phyloP scores from a whole-genome alignment of 495 filamentous ascomycete species.

The Apiosordaria backusii region DNA sequence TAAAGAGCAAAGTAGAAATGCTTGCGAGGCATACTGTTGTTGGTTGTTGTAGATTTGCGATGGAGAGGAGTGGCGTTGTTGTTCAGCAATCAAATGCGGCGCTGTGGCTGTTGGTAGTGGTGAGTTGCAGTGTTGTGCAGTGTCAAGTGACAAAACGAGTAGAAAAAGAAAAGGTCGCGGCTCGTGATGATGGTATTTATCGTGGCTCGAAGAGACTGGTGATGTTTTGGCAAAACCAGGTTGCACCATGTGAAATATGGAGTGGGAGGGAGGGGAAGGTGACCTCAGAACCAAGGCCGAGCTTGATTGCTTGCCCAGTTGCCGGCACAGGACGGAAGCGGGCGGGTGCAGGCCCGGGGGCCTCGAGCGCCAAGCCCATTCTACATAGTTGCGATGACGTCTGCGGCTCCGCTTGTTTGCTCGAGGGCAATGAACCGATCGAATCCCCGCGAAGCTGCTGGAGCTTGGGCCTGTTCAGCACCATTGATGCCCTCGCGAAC shows the following conservation, averaged over 20 bases:
- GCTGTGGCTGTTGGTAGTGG: not conserved
- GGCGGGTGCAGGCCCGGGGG: not conserved
- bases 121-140: not conserved
- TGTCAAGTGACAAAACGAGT: not conserved
- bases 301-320: not conserved
- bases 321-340: not conserved
- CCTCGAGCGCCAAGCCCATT: not conserved
- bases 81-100: not conserved
- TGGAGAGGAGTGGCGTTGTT: not conserved
- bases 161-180: not conserved
- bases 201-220: not conserved
- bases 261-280: conserved; percentile 4
- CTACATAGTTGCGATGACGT: not conserved
- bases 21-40: conserved; percentile 10
- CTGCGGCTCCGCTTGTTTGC: not conserved
- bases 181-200: conserved; percentile 1
- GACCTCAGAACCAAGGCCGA: conserved; percentile 15
- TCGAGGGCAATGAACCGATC: not conserved
- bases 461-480: not conserved
- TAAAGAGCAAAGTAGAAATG: no score
- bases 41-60: conserved; percentile 9
- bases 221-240: conserved; percentile 11
- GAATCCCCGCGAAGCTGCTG: not conserved
- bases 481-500: not conserved
- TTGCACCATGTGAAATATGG: not conserved